Base-by-base conservation (phyloP, 1,284 basidiomycete genomes). In the Rhodotorula sp. region DNA sequence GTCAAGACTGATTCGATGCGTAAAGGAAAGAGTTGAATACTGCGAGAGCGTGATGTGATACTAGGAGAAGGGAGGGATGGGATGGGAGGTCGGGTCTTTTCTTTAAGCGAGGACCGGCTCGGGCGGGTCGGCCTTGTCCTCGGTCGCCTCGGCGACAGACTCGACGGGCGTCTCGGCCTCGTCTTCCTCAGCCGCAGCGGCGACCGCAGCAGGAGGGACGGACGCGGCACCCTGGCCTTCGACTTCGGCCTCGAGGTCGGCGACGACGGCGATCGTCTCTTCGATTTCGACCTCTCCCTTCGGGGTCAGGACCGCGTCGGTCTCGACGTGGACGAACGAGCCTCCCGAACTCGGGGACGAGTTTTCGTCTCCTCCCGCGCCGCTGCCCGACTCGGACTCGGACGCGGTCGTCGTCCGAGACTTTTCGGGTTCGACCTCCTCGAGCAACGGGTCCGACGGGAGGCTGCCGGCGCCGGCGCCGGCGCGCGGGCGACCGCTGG, bases 291-390 rank as follows among this genome's bases (percentile, higher is more conserved):
- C 64, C 31, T 67, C 66, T 48, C 62, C 68, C 54, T 56, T 23
- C 10, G 47, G 56, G 3, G 49, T 34, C 38, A 66, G 55, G 50
- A 62, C 21, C 14, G 68, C 64, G 34, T 71, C 72, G 21, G 61
- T 45, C 62, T 69, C 69, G 64, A 74, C 69, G 54, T 68, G 67
- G 43, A 74, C 69, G 62, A 74, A 74, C 48, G 64, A 67, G 15
- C 67, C 64, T 31, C 61, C 60, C 34, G 62, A 58, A 5, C 59
- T 56, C 16, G 49, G 43, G 28, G 62, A 63, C 26, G 43, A 47
- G 52, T 63, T 54, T 14, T 63, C 28, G 28, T 28, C 28, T 28
- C 28, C 28, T 28, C 28, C 62, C 1, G 43, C 58, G 62, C 52
- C 62, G 52, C 54, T 63, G 31, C 52, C 62, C 54, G 54, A 47